phyloP scores from a whole-genome alignment of 2,329 filamentous ascomycete species.

The Penicillium sp. region DNA sequence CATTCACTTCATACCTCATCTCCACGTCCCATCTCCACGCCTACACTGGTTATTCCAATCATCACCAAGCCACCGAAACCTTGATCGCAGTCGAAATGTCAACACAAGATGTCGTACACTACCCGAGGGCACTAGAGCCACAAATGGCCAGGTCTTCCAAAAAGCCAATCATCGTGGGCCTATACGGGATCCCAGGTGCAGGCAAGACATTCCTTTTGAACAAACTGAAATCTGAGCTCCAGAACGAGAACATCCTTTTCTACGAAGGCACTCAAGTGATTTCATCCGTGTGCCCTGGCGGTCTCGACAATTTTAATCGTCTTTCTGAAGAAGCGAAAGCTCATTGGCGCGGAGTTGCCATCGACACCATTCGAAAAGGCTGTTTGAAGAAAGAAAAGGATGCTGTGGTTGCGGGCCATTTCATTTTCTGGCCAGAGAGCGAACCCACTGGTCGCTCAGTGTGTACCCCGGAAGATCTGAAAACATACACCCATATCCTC shows the following conservation, averaged over 20 bases:
- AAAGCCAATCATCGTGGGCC: slow-evolving; percentile 47
- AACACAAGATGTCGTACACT: too few relatives aligned
- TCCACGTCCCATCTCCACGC: too few relatives aligned
- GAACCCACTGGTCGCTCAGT: slow-evolving; percentile 30
- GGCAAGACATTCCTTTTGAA: slow-evolving; percentile 53
- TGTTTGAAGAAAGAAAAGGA: slow-evolving; percentile 34
- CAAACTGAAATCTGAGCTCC: slow-evolving; percentile 40
- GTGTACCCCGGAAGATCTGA: slow-evolving; percentile 47
- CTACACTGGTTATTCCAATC: too few relatives aligned
- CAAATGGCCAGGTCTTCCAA: background rate
- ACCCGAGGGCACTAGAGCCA: too few relatives aligned
- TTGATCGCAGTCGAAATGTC: too few relatives aligned
- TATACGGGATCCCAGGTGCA: slow-evolving; percentile 57
- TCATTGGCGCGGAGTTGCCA: slow-evolving; percentile 45
- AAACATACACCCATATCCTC: slow-evolving; percentile 57
- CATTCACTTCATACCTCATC: too few relatives aligned
- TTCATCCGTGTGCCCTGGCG: slow-evolving; percentile 42
- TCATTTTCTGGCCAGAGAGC: slow-evolving; percentile 52
- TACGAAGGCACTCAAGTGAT: slow-evolving; percentile 57
- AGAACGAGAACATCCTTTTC: slow-evolving; percentile 42
- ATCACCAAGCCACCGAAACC: too few relatives aligned
- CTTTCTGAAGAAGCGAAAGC: slow-evolving; percentile 39
- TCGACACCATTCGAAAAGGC: slow-evolving; percentile 43
- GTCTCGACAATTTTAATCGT: slow-evolving; percentile 49
- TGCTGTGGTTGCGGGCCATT: slow-evolving; percentile 57